Evolutionary conservation across 495 filamentous ascomycete genomes (phyloP).

Genomic region (Copromyces sp.): DNA sequence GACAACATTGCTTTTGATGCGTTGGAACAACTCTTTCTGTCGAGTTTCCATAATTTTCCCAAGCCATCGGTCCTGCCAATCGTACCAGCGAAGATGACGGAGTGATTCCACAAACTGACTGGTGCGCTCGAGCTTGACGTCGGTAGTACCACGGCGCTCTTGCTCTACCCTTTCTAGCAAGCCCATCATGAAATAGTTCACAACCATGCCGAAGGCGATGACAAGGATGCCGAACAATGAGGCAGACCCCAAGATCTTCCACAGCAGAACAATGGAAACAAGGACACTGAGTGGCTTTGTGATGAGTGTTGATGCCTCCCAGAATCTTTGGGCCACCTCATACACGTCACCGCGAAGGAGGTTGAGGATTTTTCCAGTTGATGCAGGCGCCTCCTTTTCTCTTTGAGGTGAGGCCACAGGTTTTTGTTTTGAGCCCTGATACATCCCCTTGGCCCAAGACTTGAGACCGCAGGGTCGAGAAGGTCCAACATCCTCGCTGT

Average conservation of each 20-base stretch:
- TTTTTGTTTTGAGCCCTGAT: background rate
- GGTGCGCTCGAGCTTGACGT: constrained; percentile 60
- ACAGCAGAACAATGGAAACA: constrained; percentile 58
- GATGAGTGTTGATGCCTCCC: constrained; percentile 63
- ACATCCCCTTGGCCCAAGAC: constrained; percentile 2
- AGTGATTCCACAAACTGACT: constrained; percentile 77
- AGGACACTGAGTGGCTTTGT: constrained; percentile 59
- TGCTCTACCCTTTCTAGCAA: constrained; percentile 52
- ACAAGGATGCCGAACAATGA: constrained; percentile 61
- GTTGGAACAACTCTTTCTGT: constrained; percentile 53
- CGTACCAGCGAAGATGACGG: constrained; percentile 79
- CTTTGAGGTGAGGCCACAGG: background rate
- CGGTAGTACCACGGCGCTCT: constrained; percentile 54
- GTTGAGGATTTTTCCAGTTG: constrained; percentile 78
- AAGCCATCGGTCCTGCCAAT: constrained; percentile 76
- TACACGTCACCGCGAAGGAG: constrained; percentile 71
- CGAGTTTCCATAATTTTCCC: constrained; percentile 59
- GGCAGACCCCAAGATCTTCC: constrained; percentile 67
- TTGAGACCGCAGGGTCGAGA: constrained; percentile 2
- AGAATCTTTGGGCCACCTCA: constrained; percentile 70
- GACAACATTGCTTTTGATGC: constrained; percentile 55
- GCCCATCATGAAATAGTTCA: constrained; percentile 55
- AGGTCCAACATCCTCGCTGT: constrained; percentile 9
- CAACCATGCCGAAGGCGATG: constrained; percentile 50
- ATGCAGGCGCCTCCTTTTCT: constrained; percentile 43